Percentiles rank a stretch among this genome's conserved stretches.
Evolutionary conservation across 2,329 filamentous ascomycete species (phyloP).

Genomic region (Hirsutella thompsonii): DNA sequence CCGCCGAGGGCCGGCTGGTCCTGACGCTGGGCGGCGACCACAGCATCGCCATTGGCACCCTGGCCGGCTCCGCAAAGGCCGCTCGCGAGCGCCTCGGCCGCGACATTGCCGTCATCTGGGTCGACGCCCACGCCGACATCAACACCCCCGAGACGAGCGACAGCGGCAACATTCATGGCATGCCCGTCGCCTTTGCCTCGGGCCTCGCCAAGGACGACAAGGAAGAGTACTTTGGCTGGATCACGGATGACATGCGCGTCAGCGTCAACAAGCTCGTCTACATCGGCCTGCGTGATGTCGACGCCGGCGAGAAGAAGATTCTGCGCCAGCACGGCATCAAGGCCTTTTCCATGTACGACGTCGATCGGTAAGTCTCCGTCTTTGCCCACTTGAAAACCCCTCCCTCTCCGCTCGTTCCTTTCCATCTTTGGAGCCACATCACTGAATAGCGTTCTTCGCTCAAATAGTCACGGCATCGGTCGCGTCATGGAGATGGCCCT

Average conservation of each 20-base stretch:
- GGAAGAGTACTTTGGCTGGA: slow-evolving; percentile 80
- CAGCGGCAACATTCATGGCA: slow-evolving; percentile 93
- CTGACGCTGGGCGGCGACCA: slow-evolving; percentile 94
- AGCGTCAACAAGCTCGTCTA: slow-evolving; percentile 84
- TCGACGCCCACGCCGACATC: slow-evolving; percentile 96
- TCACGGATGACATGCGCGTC: slow-evolving; percentile 56
- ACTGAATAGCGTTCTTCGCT: background rate
- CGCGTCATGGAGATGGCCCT: slow-evolving; percentile 97
- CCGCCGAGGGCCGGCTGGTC: slow-evolving; percentile 70
- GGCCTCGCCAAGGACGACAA: slow-evolving; percentile 67
- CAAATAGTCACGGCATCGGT: slow-evolving; percentile 70
- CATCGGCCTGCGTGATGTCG: slow-evolving; percentile 88
- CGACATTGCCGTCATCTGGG: slow-evolving; percentile 95
- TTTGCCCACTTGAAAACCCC: background rate
- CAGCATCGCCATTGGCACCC: slow-evolving; percentile 87
- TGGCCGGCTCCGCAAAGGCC: slow-evolving; percentile 77
- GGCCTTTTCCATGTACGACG: slow-evolving; percentile 97
- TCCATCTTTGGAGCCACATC: background rate
- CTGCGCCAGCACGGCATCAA: slow-evolving; percentile 80
- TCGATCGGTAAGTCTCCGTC: slow-evolving; percentile 63
- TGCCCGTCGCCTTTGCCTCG: slow-evolving; percentile 88
- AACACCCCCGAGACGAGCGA: slow-evolving; percentile 86
- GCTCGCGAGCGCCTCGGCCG: slow-evolving; percentile 67
- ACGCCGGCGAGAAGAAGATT: slow-evolving; percentile 86
- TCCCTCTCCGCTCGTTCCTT: background rate